Evolutionary conservation across 78 protist genomes (phyloP).

Genomic region (Creolimax fragrantissima): DNA sequence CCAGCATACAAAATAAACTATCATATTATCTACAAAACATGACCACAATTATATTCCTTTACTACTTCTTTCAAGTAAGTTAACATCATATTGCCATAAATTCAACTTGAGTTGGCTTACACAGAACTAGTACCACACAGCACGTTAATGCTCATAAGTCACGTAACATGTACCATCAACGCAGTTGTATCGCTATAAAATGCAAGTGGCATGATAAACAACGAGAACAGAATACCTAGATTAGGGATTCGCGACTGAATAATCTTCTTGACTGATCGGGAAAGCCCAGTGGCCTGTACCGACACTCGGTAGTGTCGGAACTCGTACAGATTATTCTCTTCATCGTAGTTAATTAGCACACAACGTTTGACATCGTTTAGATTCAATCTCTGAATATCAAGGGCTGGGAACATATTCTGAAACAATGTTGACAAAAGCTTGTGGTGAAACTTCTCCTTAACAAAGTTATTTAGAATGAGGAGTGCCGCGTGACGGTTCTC

Average conservation of each 20-base stretch:
- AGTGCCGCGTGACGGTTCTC: constrained; percentile 6
- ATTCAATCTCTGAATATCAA: constrained; percentile 51
- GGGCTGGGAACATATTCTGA: constrained; percentile 75
- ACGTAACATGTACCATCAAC: too few species aligned
- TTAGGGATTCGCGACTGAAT: not conserved
- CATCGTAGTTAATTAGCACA: constrained; percentile 13
- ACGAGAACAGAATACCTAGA: too few species aligned
- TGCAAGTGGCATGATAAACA: too few species aligned
- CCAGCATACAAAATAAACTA: too few species aligned
- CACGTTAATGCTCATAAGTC: too few species aligned
- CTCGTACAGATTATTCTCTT: not conserved
- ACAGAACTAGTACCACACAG: too few species aligned
- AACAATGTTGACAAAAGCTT: constrained; percentile 53
- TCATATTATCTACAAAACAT: too few species aligned
- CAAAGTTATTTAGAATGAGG: constrained; percentile 65
- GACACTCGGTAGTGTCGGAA: constrained; percentile 1
- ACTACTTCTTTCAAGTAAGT: too few species aligned
- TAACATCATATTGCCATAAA: too few species aligned
- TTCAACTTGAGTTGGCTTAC: too few species aligned
- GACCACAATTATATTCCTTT: too few species aligned
- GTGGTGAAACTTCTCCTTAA: constrained; percentile 34
- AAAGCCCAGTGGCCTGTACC: constrained; percentile 8
- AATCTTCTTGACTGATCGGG: not conserved
- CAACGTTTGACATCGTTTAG: not conserved
- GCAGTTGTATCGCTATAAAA: too few species aligned